Conservation (phyloP, 176 grass and related monocot species). For the Eleusine indica region DNA sequence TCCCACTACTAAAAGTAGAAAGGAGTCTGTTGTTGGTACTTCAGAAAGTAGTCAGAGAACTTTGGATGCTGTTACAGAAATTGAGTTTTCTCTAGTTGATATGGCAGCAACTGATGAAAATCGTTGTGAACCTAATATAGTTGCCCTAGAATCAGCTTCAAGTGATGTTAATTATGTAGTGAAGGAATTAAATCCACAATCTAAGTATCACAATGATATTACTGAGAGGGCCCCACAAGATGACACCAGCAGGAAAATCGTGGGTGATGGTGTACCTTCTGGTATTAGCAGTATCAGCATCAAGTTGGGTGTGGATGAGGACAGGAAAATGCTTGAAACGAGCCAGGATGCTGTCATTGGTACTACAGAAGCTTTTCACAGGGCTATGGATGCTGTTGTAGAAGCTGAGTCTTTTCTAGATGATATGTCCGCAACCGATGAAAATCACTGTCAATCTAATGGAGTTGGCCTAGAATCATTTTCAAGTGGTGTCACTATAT, state of each 20-base stretch:
- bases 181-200: constrained; percentile 24
- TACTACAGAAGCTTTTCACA: constrained; percentile 22
- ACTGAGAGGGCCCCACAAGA: constrained; percentile 30
- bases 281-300: neutral
- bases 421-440: constrained; percentile 37
- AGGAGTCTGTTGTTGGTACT: constrained; percentile 5
- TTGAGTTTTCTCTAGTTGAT: constrained; percentile 36
- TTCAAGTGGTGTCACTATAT: constrained; percentile 15
- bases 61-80: constrained; percentile 43
- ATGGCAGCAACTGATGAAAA: constrained; percentile 36
- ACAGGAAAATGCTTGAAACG: constrained; percentile 13
- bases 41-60: constrained; percentile 29
- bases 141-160: constrained; percentile 23
- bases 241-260: constrained; percentile 17
- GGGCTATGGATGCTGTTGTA: constrained; percentile 35
- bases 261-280: constrained; percentile 21
- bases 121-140: constrained; percentile 40
- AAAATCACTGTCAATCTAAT: constrained; percentile 42
- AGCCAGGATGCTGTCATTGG: neutral
- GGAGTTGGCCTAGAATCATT: constrained; percentile 29
- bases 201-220: constrained; percentile 18
- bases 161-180: neutral
- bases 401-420: constrained; percentile 37
- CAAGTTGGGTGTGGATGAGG: constrained; percentile 15
- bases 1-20: constrained; percentile 5